Base-by-base conservation (phyloP, 306 rosid genomes). In the Gastrolobium bilobum region DNA sequence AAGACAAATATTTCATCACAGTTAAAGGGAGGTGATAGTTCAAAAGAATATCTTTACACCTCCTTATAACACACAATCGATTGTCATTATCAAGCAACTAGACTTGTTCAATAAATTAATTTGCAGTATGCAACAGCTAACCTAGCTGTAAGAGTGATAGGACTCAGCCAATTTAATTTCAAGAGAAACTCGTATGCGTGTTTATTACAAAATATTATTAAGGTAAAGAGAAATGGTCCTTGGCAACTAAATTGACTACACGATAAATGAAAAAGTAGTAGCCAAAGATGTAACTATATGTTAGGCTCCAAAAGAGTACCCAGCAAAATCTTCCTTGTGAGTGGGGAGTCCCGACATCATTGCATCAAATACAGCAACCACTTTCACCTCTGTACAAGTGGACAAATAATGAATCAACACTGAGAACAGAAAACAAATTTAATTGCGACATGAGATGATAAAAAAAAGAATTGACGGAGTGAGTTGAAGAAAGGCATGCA, bases 301-400 rank as follows among this genome's bases (percentile, higher is more conserved):
- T 10, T 29, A 73, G 81, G 82, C 50, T 77, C 14, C 68, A 31
- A 80, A 64, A 86, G 53, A 63, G 63, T 94, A 94, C 98, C 98
- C 95, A 0, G 79, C 87, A 64, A 89, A 89, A 69, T 53, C 70
- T 86, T 92, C 91, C 85, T 91, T 91, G 85, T 92, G 97, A 10
- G 90, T 80, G 7, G 99, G 95, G 82, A 91, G 89, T 80, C 97
- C 97, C 71, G 98, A 94, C 92, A 88, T 89, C 93, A 91, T 82
- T 52, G 99, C 97, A 87, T 92, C 99, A 84, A 94, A 92, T 43
- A 92, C 99, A 76, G 80, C 90, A 64, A 92, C 98, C 65, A 95
- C 92, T 81, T 95, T 91, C 77, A 95, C 90, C 87, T 95, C 99
- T 90, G 92, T 35, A 74, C 4, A 90, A 60, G 77, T 77, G 64